Evolutionary conservation across 1,284 basidiomycete genomes (phyloP), one percentile per base, ranked within the genome.

Genomic region (Malassezia nana): DNA sequence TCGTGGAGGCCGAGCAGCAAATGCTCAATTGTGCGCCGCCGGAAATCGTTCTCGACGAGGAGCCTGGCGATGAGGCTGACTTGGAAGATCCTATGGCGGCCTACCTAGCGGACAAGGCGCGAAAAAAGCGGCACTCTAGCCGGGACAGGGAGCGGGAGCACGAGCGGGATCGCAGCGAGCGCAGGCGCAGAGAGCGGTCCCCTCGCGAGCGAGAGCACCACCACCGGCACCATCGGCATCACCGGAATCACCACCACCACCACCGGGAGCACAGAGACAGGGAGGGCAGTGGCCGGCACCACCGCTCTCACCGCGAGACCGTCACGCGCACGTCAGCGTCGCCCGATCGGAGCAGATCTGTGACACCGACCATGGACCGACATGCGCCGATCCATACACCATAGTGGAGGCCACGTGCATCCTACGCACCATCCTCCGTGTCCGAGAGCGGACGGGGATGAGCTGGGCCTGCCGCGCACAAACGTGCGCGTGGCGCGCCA

Each of bases 31-130:
- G 54, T 43, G 71, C 71, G 16, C 62, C 61, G 20, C 57, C 62
- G 5, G 39, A 60, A 28, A 38, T 57, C 10, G 18, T 56, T 18
- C 29, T 42, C 3, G 57, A 49, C 22, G 30, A 38, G 16, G 31
- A 40, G 44, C 46, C 44, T 31, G 40, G 51, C 28, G 42, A 56
- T 13, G 52, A 47, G 22, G 81, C 91, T 53, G 91, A 96, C 74
- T 85, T 87, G 4, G 89, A 96, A 69, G 94, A 99, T 76, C 94
- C 94, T 0, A 98, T 99, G 94, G 83, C 85, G 16, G 87, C 88
- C 57, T 96, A 89, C 74, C 64, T 78, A 24, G 48, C 54, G 9
- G 47, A 51, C 41, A 38, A 54, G 31, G 20, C 33, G 20, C 48
- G 29, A 6, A 25, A 29, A 29, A 32, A 42, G 48, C 24, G 41